Percentiles rank a stretch among this genome's conserved stretches.
Conservation (phyloP, 805 yeast species). For the Yamadazyma insecticola region DNA sequence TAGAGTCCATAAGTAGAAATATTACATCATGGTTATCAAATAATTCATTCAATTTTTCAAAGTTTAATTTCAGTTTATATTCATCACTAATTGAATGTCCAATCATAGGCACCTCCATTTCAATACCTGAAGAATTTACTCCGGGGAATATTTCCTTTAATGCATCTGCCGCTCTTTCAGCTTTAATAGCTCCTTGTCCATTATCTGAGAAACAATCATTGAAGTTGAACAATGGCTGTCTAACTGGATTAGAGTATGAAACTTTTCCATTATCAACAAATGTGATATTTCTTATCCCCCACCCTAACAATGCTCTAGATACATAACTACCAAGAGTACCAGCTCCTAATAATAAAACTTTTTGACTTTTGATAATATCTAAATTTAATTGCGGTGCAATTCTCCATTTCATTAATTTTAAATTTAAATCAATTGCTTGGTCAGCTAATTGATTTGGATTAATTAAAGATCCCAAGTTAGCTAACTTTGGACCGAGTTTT, state of each 20-base stretch:
- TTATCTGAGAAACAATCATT: slow-evolving; percentile 68
- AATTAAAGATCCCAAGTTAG: slow-evolving; percentile 76
- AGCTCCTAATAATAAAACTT: slow-evolving; percentile 81
- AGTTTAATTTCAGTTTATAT: slow-evolving; percentile 44
- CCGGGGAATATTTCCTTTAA: slow-evolving; percentile 75
- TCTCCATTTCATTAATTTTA: slow-evolving; percentile 96
- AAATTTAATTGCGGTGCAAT: slow-evolving; percentile 78
- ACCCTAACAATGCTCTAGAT: slow-evolving; percentile 78
- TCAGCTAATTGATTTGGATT: slow-evolving; percentile 80
- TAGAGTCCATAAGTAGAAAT: slow-evolving; percentile 83
- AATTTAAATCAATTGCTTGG: slow-evolving; percentile 88
- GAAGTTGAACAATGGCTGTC: slow-evolving; percentile 84
- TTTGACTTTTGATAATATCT: slow-evolving; percentile 54
- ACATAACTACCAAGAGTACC: slow-evolving; percentile 96
- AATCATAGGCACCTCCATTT: slow-evolving; percentile 87
- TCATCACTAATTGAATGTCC: slow-evolving; percentile 80
- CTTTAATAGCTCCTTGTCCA: slow-evolving; percentile 66
- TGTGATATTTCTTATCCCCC: slow-evolving; percentile 88
- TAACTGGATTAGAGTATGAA: slow-evolving; percentile 90
- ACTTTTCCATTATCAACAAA: slow-evolving; percentile 88
- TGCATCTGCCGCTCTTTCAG: slow-evolving; percentile 70
- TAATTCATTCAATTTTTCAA: slow-evolving; percentile 45
- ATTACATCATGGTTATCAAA: slow-evolving; percentile 69
- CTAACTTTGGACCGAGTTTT: slow-evolving; percentile 73
- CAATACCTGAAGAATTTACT: slow-evolving; percentile 57